A percentile compares a stretch with the other conserved stretches of the same genome.
These are phyloP conservation scores for Alternaria viburni DNA, from an alignment of 2,329 filamentous ascomycete genomes.

Conservation along the genomic window DNA sequence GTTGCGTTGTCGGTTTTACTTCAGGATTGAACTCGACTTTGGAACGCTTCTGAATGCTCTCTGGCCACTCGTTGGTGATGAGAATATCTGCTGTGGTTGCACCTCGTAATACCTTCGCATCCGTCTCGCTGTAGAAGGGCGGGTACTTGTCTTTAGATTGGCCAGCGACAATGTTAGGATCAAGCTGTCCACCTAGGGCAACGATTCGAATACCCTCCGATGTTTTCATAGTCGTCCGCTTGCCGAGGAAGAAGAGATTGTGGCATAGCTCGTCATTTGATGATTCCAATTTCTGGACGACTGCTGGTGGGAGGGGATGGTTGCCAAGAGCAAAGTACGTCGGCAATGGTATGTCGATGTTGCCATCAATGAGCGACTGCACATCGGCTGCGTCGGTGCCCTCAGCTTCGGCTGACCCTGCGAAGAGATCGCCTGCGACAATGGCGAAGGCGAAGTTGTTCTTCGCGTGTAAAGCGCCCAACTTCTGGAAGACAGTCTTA, in stretches of 20 bases:
- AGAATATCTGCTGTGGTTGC: slow-evolving; percentile 85
- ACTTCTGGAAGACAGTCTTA: slow-evolving; percentile 76
- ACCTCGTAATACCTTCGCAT: slow-evolving; percentile 76
- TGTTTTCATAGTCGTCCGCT: slow-evolving; percentile 85
- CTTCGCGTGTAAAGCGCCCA: slow-evolving; percentile 81
- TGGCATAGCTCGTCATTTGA: slow-evolving; percentile 75
- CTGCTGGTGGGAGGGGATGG: slow-evolving; percentile 70
- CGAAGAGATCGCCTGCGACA: slow-evolving; percentile 83
- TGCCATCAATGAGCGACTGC: slow-evolving; percentile 71
- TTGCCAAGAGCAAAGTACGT: slow-evolving; percentile 90
- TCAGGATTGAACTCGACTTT: slow-evolving; percentile 65
- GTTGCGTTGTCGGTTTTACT: slow-evolving; percentile 62
- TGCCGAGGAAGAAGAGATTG: slow-evolving; percentile 88
- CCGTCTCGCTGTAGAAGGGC: slow-evolving; percentile 78
- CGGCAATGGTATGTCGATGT: slow-evolving; percentile 75
- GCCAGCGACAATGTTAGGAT: slow-evolving; percentile 65
- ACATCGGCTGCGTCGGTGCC: slow-evolving; percentile 65
- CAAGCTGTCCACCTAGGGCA: slow-evolving; percentile 77
- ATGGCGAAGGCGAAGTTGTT: slow-evolving; percentile 88
- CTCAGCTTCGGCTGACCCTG: slow-evolving; percentile 51
- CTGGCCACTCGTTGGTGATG: slow-evolving; percentile 86
- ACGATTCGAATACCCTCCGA: slow-evolving; percentile 88
- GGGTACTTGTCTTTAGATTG: slow-evolving; percentile 74
- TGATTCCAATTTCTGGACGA: slow-evolving; percentile 75
- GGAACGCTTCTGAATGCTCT: slow-evolving; percentile 72